A percentile compares a stretch with the other conserved stretches of the same genome.
These are phyloP conservation scores for Rubia peregrina DNA, from an alignment of 305 asterid genomes.

Conservation along the genomic window DNA sequence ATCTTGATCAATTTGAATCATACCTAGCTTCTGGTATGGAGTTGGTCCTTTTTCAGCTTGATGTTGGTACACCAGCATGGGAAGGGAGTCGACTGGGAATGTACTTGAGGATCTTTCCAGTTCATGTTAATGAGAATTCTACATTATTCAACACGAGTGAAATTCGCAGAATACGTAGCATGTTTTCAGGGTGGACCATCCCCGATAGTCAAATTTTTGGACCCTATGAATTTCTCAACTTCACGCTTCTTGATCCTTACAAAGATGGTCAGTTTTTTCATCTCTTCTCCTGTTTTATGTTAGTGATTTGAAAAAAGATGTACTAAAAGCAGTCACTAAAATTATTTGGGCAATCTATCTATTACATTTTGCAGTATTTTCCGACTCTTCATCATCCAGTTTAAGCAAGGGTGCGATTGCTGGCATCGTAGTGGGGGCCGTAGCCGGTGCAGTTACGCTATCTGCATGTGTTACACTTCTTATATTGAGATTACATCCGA, in stretches of 20 bases:
- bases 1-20: constrained; percentile 37
- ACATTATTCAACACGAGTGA: constrained; percentile 50
- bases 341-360: not conserved
- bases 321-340: not conserved
- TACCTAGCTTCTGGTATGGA: constrained; percentile 61
- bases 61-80: constrained; percentile 48
- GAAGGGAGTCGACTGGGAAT: constrained; percentile 72
- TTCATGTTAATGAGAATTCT: constrained; percentile 18
- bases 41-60: constrained; percentile 55
- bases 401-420: constrained; percentile 80
- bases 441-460: constrained; percentile 66
- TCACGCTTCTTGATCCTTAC: constrained; percentile 70
- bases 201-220: constrained; percentile 69
- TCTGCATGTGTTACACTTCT: constrained; percentile 59
- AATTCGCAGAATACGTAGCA: constrained; percentile 47
- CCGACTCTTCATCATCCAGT: constrained; percentile 33
- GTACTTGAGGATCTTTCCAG: constrained; percentile 75
- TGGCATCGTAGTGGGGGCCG: constrained; percentile 69
- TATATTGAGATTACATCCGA: constrained; percentile 47
- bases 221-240: constrained; percentile 84
- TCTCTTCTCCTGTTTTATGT: constrained; percentile 12
- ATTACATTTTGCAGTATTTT: constrained; percentile 40
- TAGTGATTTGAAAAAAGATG: not conserved
- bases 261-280: constrained; percentile 42
- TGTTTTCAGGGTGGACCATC: constrained; percentile 78